Evolutionary conservation across 768 basidiomycete genomes (phyloP).

Genomic region (Termitomyces heimii): DNA sequence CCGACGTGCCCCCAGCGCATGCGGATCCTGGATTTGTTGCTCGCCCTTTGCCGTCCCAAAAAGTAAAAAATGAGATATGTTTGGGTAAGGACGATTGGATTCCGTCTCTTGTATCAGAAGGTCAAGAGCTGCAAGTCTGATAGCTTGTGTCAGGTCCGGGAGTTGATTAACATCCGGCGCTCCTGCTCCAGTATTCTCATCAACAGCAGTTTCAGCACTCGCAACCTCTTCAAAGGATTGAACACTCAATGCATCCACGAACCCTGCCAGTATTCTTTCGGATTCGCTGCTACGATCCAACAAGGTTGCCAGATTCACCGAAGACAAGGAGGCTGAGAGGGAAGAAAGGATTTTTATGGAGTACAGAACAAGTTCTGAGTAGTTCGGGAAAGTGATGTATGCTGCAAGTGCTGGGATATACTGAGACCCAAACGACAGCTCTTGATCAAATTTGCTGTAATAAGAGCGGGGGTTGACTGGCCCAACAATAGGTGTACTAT

Average conservation of each 20-base stretch:
- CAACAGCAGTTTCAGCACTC: conserved; percentile 51
- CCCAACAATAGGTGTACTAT: conserved; percentile 47
- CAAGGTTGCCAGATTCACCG: conserved; percentile 70
- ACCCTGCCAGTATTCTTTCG: conserved; percentile 79
- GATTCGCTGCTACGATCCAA: conserved; percentile 80
- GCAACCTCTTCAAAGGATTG: conserved; percentile 61
- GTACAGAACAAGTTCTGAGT: conserved; percentile 70
- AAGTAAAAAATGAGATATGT: conserved; percentile 82
- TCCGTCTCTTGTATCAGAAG: conserved; percentile 75
- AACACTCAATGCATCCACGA: conserved; percentile 55
- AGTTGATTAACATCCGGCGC: conserved; percentile 49
- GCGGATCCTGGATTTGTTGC: conserved; percentile 71
- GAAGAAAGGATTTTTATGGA: conserved; percentile 70
- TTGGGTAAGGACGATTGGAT: conserved; percentile 60
- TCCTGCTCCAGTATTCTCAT: conserved; percentile 68
- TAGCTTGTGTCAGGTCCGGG: conserved; percentile 55
- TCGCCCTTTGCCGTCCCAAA: conserved; percentile 61
- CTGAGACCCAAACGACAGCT: conserved; percentile 60
- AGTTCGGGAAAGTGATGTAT: conserved; percentile 64
- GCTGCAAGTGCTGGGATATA: conserved; percentile 80
- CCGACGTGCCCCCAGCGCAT: conserved; percentile 59
- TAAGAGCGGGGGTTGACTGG: conserved; percentile 58
- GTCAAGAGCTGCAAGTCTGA: conserved; percentile 72
- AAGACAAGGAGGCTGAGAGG: conserved; percentile 61
- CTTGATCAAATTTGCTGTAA: conserved; percentile 71